phyloP scores from a whole-genome alignment of 495 filamentous ascomycete genomes.

The Penicillium fimorum region DNA sequence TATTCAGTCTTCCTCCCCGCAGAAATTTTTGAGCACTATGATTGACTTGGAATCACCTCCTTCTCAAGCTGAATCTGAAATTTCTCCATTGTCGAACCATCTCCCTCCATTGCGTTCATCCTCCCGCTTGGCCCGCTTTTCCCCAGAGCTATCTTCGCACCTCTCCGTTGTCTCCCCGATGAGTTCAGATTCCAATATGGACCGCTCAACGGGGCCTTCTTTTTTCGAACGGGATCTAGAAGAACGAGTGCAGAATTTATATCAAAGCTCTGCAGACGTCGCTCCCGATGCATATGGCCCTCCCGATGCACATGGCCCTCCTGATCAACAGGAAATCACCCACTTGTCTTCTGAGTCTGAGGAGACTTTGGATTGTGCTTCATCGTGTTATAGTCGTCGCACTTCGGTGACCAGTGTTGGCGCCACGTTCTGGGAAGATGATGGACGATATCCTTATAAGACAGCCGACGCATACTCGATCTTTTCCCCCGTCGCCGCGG shows the following conservation, averaged over 20 bases:
- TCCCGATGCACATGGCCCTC: background rate
- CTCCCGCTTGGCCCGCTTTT: constrained; percentile 28
- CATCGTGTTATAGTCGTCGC: constrained; percentile 39
- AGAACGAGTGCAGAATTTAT: constrained; percentile 22
- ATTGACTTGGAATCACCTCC: constrained; percentile 19
- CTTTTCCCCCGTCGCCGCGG: constrained; percentile 35
- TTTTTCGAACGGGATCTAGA: constrained; percentile 20
- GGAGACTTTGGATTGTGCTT: constrained; percentile 27
- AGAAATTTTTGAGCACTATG: constrained; percentile 13
- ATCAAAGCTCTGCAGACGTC: constrained; percentile 1
- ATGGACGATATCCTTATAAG: constrained; percentile 10
- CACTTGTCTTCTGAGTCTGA: constrained; percentile 25
- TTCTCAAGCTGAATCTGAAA: constrained; percentile 23
- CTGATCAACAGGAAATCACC: background rate
- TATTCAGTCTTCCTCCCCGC: constrained; percentile 12
- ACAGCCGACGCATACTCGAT: constrained; percentile 37
- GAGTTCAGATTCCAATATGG: constrained; percentile 9
- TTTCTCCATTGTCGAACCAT: constrained; percentile 33
- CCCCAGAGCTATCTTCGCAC: constrained; percentile 34
- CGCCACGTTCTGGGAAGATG: constrained; percentile 14
- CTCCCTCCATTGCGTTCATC: constrained; percentile 4
- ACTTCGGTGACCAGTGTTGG: constrained; percentile 34
- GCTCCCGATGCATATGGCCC: background rate
- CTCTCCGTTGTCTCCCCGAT: constrained; percentile 29
- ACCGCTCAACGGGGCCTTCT: constrained; percentile 6